Evolutionary conservation across 805 yeast species (phyloP).

Genomic region (Wickerhamomyces subpelliculosus): DNA sequence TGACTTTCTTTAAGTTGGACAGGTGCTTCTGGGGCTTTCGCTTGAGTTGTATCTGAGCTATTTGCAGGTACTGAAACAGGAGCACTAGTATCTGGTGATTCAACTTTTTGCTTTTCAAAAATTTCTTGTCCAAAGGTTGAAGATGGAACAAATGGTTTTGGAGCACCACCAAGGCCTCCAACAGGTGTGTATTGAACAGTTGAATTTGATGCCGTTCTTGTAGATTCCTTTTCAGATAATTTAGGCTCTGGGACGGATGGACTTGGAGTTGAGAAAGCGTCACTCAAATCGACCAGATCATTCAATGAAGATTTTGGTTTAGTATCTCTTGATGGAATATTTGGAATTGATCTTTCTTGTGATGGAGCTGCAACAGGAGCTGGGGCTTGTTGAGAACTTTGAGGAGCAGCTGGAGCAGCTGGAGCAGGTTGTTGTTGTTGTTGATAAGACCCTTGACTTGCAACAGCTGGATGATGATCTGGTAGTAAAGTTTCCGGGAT

Average conservation of each 20-base stretch:
- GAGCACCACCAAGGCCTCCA: slow-evolving; percentile 25
- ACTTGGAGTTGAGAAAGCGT: slow-evolving; percentile 40
- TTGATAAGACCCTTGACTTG: not conserved
- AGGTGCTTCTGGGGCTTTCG: not conserved
- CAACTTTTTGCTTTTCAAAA: slow-evolving; percentile 23
- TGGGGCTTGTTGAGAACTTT: slow-evolving; percentile 3
- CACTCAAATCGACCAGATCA: slow-evolving; percentile 57
- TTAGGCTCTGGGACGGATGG: slow-evolving; percentile 15
- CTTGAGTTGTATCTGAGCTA: slow-evolving; percentile 4
- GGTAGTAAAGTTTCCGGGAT: slow-evolving; percentile 60
- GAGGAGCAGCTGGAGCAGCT: slow-evolving; percentile 12
- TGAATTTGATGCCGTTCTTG: slow-evolving; percentile 18
- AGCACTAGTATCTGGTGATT: slow-evolving; percentile 12
- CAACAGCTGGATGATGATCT: slow-evolving; percentile 11
- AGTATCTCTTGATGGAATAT: slow-evolving; percentile 31
- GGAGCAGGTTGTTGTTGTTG: slow-evolving; percentile 9
- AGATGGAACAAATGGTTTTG: slow-evolving; percentile 63
- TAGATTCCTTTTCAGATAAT: slow-evolving; percentile 5
- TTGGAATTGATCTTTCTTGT: slow-evolving; percentile 11
- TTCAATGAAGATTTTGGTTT: slow-evolving; percentile 49
- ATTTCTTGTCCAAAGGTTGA: slow-evolving; percentile 82
- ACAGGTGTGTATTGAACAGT: slow-evolving; percentile 24
- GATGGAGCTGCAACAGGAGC: not conserved
- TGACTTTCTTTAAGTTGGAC: slow-evolving; percentile 2
- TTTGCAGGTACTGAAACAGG: slow-evolving; percentile 8